These are phyloP conservation scores for Medicago truncatula DNA, from an alignment of 306 rosid genomes.

Conservation along the genomic window MtrunA17r5.0-ANR NC_053049.1:12245501-12246000, in stretches of 20 bases:
- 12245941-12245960: background rate
- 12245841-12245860: background rate
- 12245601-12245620: background rate
- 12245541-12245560: background rate
- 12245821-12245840: background rate
- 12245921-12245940: conserved; percentile 4
- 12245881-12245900: background rate
- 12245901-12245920: background rate
- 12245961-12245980: conserved; percentile 26
- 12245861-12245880: conserved; percentile 34
- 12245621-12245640: background rate
- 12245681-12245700: background rate
- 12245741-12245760: background rate
- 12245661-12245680: background rate
- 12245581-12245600: background rate
- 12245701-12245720: conserved; percentile 5
- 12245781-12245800: conserved; percentile 11
- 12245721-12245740: background rate
- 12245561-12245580: background rate
- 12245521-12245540: background rate
- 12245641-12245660: background rate
- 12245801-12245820: conserved; percentile 3
- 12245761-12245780: conserved; percentile 17
- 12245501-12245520: too few relatives aligned
- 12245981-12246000: conserved; percentile 21